Evolutionary conservation across 2,329 filamentous ascomycete species (phyloP).

Genomic region (Iodosphaeria phyllophila): DNA sequence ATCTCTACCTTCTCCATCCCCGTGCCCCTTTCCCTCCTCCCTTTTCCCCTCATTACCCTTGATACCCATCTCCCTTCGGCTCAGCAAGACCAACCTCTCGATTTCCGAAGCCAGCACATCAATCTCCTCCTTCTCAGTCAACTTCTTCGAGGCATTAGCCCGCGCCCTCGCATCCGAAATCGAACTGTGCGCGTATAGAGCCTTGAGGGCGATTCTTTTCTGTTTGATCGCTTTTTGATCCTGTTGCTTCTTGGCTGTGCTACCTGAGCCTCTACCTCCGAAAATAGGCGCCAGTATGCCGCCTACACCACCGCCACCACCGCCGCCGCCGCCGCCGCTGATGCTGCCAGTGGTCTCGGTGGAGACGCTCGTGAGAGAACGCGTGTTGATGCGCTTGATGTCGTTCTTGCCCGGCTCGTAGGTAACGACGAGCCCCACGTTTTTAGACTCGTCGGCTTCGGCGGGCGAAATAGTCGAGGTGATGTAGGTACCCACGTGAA

Average conservation of each 20-base stretch:
- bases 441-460: slow-evolving; percentile 60
- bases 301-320: slow-evolving; percentile 2
- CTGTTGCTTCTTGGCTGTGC: slow-evolving; percentile 5
- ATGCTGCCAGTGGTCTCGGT: slow-evolving; percentile 6
- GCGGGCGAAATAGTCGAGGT: slow-evolving; percentile 66
- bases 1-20: too few relatives aligned
- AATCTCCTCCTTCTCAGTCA: slow-evolving; percentile 36
- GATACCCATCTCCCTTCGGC: slow-evolving; percentile 19
- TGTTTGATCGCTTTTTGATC: slow-evolving; percentile 13
- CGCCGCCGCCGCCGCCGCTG: slow-evolving; percentile 1
- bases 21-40: too few relatives aligned
- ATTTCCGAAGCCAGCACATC: slow-evolving; percentile 59
- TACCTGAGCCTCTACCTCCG: slow-evolving; percentile 17
- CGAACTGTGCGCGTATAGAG: slow-evolving; percentile 32
- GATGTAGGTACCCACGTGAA: slow-evolving; percentile 75
- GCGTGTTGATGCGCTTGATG: slow-evolving; percentile 65
- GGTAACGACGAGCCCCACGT: slow-evolving; percentile 66
- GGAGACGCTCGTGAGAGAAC: slow-evolving; percentile 46
- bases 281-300: slow-evolving; percentile 19
- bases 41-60: slow-evolving; percentile 22
- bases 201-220: slow-evolving; percentile 34
- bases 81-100: slow-evolving; percentile 40
- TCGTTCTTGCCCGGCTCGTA: slow-evolving; percentile 58
- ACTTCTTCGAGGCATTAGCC: slow-evolving; percentile 22
- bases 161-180: slow-evolving; percentile 20